A percentile compares a stretch with the other conserved stretches of the same genome.
phyloP scores from a whole-genome alignment of 345 rosid species.

The Eucalyptus paniculata region DNA sequence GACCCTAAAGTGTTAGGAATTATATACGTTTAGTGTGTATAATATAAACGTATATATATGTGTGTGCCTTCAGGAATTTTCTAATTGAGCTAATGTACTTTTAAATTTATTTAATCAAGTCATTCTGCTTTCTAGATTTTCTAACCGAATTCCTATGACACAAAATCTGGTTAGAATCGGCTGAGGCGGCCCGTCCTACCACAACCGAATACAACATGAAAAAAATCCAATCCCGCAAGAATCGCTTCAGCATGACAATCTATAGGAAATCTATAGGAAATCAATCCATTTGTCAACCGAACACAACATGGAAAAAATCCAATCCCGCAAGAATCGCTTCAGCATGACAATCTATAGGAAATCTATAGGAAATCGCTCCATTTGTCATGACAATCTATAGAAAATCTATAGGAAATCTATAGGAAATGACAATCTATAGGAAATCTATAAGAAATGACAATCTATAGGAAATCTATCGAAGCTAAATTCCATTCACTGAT shows the following conservation, averaged over 20 bases:
- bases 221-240: background rate
- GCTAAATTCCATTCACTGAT: background rate
- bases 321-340: too few species aligned
- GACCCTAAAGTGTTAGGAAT: background rate
- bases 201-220: background rate
- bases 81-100: background rate
- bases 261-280: too few species aligned
- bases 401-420: too few species aligned
- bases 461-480: background rate
- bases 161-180: background rate
- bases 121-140: background rate
- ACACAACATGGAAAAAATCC: too few species aligned
- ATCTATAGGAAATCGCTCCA: too few species aligned
- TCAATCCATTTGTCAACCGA: too few species aligned
- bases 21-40: background rate
- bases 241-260: background rate
- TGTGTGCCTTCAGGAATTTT: background rate
- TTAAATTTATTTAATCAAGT: background rate
- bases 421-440: too few species aligned
- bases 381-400: too few species aligned
- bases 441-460: too few species aligned
- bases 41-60: too few species aligned
- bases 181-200: background rate
- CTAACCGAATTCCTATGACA: background rate
- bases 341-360: too few species aligned